Conservation (phyloP, 2,329 filamentous ascomycete species). For the Botryotinia calthae region DNA sequence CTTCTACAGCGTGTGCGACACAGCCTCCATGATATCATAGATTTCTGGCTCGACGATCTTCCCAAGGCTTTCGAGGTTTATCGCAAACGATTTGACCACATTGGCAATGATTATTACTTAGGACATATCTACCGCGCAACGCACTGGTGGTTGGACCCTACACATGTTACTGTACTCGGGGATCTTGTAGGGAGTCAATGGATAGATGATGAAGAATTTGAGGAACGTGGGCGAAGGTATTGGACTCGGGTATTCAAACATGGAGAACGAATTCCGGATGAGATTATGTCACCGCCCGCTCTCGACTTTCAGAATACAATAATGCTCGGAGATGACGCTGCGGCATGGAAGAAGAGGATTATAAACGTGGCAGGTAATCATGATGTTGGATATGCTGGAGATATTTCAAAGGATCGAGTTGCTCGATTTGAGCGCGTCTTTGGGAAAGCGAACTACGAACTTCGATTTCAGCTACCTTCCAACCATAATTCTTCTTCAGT, state of each 20-base stretch:
- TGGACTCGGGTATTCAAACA: slow-evolving; percentile 79
- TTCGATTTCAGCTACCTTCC: slow-evolving; percentile 64
- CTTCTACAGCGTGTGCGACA: slow-evolving; percentile 53
- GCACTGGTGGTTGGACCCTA: slow-evolving; percentile 80
- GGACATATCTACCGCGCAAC: slow-evolving; percentile 86
- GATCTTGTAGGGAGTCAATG: slow-evolving; percentile 94
- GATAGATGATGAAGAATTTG: slow-evolving; percentile 85
- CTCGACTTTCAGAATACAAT: slow-evolving; percentile 40
- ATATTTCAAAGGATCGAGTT: slow-evolving; percentile 73
- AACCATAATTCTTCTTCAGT: slow-evolving; percentile 25
- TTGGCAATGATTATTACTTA: slow-evolving; percentile 93
- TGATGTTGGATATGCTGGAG: slow-evolving; percentile 93
- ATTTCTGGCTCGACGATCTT: slow-evolving; percentile 65
- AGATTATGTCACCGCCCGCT: slow-evolving; percentile 49
- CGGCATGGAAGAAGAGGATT: slow-evolving; percentile 68
- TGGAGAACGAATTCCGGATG: slow-evolving; percentile 60
- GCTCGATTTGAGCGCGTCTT: slow-evolving; percentile 80
- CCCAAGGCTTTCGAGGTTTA: slow-evolving; percentile 62
- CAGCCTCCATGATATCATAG: slow-evolving; percentile 56
- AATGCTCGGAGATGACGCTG: slow-evolving; percentile 43
- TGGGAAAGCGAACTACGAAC: slow-evolving; percentile 87
- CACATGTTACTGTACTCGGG: slow-evolving; percentile 84
- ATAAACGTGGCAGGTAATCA: slow-evolving; percentile 95
- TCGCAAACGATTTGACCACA: slow-evolving; percentile 80
- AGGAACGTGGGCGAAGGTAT: slow-evolving; percentile 66